Base-by-base conservation (phyloP, 116 monocot genomes). In the Trichopus zeylanicus region DNA sequence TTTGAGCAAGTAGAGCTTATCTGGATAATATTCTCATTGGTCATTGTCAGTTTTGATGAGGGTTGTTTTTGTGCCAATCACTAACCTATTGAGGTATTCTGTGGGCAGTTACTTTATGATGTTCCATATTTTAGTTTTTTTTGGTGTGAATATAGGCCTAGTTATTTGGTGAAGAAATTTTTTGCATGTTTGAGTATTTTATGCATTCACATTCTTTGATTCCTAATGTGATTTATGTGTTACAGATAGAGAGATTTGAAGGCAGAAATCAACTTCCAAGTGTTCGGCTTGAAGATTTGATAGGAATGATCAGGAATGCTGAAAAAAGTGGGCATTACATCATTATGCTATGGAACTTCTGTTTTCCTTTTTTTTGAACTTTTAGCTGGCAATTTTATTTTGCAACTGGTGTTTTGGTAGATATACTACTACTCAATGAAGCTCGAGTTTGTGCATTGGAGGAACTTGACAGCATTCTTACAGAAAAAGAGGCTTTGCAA, bases 371-470 rank as follows among this genome's bases (percentile, higher is more conserved):
- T 4, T 67, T 13, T 51, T 12, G 29, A 3, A 48, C 27, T 15
- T 74, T 10, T 18, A 21, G 22, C 31, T 23, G 32, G 32, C 29
- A 53, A 26, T 35, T 29, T 66, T 51, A 34, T 56, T 59, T 33
- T 68, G 10, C 46, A 48, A 13, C 6, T 34, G 37, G 7, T 42
- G 28, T 70, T 56, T 5, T 57, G 24, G 53, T 75, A 89, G 94
- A 94, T 76, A 74, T 86, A 70, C 23, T 86, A 56, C 83, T 89
- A 66, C 83, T 89, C 19, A 94, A 89, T 81, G 61, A 94, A 74
- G 89, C 89, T 61, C 86, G 78, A 53, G 34, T 78, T 58, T 57
- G 57, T 67, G 81, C 86, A 21, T 51, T 81, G 42, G 72, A 94
- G 71, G 78, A 86, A 60, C 68, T 86, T 56, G 83, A 84, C 53